phyloP scores from a whole-genome alignment of 371 early-diverging fungal genomes.

The Rhizopus arrhizus region DNA sequence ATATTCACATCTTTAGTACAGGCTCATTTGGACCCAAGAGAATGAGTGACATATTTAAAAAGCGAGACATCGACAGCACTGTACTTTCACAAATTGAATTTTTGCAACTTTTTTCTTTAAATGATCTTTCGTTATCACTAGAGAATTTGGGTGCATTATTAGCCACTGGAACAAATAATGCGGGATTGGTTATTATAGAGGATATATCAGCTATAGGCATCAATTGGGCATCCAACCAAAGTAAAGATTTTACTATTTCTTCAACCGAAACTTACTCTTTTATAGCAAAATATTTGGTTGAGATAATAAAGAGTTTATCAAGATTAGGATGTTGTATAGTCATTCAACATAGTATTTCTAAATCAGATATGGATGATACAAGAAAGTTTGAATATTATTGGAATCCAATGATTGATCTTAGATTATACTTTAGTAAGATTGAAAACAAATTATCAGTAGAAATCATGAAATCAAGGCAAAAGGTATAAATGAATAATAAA shows the following conservation, averaged over 20 bases:
- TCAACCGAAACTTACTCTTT: not conserved
- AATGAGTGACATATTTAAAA: not conserved
- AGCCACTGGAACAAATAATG: not conserved
- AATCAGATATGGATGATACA: not conserved
- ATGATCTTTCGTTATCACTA: constrained; percentile 4
- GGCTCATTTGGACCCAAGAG: constrained; percentile 13
- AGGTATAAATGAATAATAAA: not conserved
- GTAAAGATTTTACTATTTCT: not conserved
- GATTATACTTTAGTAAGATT: not conserved
- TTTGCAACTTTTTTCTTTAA: constrained; percentile 5
- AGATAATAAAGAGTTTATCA: not conserved
- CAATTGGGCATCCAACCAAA: constrained; percentile 40
- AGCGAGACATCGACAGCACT: not conserved
- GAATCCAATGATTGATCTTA: constrained; percentile 1
- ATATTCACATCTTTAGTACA: constrained; percentile 10
- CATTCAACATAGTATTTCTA: not conserved
- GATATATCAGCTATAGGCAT: constrained; percentile 83
- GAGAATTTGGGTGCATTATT: constrained; percentile 17
- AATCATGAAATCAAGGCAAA: not conserved
- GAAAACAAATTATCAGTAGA: not conserved
- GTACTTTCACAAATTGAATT: constrained; percentile 6
- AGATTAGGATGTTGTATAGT: not conserved
- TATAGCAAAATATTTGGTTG: not conserved
- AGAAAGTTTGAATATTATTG: not conserved
- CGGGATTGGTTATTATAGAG: constrained; percentile 3